These are phyloP conservation scores for Trametes elegans DNA, from an alignment of 768 basidiomycete species.

Conservation along the genomic window DNA sequence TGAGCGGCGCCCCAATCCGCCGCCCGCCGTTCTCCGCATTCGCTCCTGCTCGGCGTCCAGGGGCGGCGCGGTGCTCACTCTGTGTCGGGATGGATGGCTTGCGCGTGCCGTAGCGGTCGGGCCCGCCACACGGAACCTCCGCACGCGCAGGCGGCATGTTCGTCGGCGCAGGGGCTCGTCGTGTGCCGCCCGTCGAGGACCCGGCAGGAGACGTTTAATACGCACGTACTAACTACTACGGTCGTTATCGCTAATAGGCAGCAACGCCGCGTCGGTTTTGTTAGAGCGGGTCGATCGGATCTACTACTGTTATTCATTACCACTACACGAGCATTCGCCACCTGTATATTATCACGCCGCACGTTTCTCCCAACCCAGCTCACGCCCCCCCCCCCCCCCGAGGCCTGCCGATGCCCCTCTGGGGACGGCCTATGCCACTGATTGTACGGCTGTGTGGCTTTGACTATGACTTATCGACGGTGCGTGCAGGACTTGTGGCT, in stretches of 20 bases:
- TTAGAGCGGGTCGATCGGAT: constrained; percentile 18
- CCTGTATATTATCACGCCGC: constrained; percentile 20
- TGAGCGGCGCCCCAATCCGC: background rate
- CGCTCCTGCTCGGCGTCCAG: background rate
- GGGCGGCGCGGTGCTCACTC: too few species aligned
- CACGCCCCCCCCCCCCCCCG: background rate
- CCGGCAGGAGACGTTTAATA: constrained; percentile 9
- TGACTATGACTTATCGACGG: too few species aligned
- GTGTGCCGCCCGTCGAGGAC: background rate
- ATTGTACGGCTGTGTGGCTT: background rate
- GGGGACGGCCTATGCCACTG: too few species aligned
- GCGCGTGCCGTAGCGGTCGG: too few species aligned
- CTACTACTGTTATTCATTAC: constrained; percentile 4
- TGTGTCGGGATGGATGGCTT: too few species aligned
- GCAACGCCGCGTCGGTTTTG: constrained; percentile 9
- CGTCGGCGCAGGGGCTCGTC: background rate
- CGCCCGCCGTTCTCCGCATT: too few species aligned
- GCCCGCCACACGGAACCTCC: background rate
- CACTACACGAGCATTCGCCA: constrained; percentile 13
- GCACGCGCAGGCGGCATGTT: background rate
- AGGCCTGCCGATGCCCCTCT: too few species aligned
- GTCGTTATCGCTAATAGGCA: constrained; percentile 8
- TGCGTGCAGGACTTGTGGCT: too few species aligned
- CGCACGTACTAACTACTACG: constrained; percentile 12
- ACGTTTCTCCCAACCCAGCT: constrained; percentile 13